A percentile compares a stretch with the other conserved stretches of the same genome.
Conservation (phyloP, 306 rosid species). For the Medicago arabica region DNA sequence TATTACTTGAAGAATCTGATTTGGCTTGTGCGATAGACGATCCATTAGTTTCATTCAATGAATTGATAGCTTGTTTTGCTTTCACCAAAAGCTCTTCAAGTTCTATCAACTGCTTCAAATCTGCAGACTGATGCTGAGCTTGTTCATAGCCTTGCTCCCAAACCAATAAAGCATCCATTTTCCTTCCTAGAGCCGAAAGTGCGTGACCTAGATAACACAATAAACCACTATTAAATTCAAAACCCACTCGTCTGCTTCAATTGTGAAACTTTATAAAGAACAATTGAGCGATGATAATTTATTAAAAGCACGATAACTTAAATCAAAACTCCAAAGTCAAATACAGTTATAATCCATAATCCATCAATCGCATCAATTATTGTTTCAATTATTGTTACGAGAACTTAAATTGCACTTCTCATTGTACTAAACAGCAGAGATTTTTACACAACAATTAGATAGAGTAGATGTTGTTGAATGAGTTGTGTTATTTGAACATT, state of each 20-base stretch:
- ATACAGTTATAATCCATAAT: not conserved
- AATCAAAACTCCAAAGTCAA: conserved; percentile 24
- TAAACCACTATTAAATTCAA: conserved; percentile 21
- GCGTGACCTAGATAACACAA: conserved; percentile 68
- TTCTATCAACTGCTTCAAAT: conserved; percentile 86
- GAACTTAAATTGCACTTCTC: not conserved
- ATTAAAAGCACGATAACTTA: not conserved
- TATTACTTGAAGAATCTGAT: conserved; percentile 45
- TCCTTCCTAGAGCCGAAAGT: conserved; percentile 76
- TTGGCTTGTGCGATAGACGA: conserved; percentile 42
- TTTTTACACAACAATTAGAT: too few relatives aligned
- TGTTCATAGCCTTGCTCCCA: conserved; percentile 92
- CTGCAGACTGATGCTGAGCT: conserved; percentile 73
- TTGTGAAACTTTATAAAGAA: not conserved
- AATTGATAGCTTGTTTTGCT: conserved; percentile 56
- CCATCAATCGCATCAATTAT: conserved; percentile 13
- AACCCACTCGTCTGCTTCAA: conserved; percentile 9
- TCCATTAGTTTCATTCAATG: conserved; percentile 45
- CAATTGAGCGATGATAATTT: not conserved
- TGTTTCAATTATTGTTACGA: conserved; percentile 3
- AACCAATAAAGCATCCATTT: conserved; percentile 75
- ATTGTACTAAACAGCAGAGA: too few relatives aligned
- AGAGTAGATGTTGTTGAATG: not conserved
- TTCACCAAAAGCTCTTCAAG: conserved; percentile 74
- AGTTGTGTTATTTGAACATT: not conserved